Conservation (phyloP, 192 early-diverging fungal genomes). For the Coemansia sp. region DNA sequence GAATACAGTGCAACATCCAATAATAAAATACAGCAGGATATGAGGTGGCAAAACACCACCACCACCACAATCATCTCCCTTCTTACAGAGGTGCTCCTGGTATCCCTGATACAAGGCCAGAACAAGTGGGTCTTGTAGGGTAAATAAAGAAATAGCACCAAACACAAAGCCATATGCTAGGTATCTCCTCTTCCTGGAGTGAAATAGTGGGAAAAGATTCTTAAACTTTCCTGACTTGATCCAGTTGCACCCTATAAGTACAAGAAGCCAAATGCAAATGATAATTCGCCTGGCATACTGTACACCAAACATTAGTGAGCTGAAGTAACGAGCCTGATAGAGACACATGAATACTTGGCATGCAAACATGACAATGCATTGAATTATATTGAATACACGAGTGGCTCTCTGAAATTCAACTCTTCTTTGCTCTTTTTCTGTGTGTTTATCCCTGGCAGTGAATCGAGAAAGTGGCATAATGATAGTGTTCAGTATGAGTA, state of each 20-base stretch:
- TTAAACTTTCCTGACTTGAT: neutral
- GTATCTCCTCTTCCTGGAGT: neutral
- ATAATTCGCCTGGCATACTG: neutral
- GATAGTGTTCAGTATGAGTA: neutral
- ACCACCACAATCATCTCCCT: neutral
- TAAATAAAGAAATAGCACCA: neutral
- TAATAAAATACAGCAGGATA: neutral
- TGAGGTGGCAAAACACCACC: too few species aligned
- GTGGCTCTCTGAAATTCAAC: too few species aligned
- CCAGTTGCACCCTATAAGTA: neutral
- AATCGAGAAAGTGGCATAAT: neutral
- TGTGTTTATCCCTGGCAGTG: neutral
- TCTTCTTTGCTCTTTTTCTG: too few species aligned
- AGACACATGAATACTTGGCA: neutral
- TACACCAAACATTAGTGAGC: neutral
- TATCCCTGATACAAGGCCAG: slow-evolving; percentile 5
- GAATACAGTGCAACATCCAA: neutral
- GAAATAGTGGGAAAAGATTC: neutral
- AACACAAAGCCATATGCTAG: neutral
- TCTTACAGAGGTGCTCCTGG: neutral
- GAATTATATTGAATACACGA: neutral
- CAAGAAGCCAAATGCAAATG: neutral
- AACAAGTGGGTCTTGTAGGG: neutral
- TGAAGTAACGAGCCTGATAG: neutral
- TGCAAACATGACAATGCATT: neutral